Conservation (phyloP, 208 protist genomes). For the Trypanosoma mega region DNA sequence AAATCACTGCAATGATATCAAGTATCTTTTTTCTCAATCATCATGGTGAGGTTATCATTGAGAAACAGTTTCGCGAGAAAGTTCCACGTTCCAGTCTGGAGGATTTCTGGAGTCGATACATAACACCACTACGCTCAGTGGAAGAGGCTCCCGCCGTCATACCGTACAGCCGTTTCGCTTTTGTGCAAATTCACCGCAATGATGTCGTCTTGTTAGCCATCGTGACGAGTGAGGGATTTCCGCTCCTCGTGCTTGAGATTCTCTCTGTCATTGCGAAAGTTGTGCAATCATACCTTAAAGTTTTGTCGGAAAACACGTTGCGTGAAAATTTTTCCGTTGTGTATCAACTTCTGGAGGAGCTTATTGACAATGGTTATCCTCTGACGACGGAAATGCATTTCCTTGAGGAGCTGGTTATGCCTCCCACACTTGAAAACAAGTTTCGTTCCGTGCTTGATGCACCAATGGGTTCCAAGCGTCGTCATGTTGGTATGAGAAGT, state of each 20-base stretch:
- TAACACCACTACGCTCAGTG: slow-evolving; percentile 28
- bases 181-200: slow-evolving; percentile 70
- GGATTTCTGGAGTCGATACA: slow-evolving; percentile 71
- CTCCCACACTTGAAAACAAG: slow-evolving; percentile 81
- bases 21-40: slow-evolving; percentile 74
- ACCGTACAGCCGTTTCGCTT: slow-evolving; percentile 51
- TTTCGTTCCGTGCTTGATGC: slow-evolving; percentile 69
- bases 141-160: slow-evolving; percentile 61
- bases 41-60: slow-evolving; percentile 86
- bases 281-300: slow-evolving; percentile 74
- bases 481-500: slow-evolving; percentile 9
- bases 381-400: slow-evolving; percentile 82
- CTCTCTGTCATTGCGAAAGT: slow-evolving; percentile 59
- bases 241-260: slow-evolving; percentile 77
- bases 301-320: slow-evolving; percentile 74
- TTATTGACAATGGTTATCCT: slow-evolving; percentile 92
- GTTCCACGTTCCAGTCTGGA: slow-evolving; percentile 65
- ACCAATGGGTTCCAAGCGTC: slow-evolving; percentile 16
- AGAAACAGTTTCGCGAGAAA: slow-evolving; percentile 80
- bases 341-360: slow-evolving; percentile 92
- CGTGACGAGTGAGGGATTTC: slow-evolving; percentile 57
- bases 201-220: slow-evolving; percentile 78
- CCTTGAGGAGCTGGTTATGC: slow-evolving; percentile 87
- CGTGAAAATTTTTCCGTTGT: slow-evolving; percentile 90
- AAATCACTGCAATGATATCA: slow-evolving; percentile 50